Evolutionary conservation across 1,284 basidiomycete species (phyloP).

Genomic region (Microbotryum violaceum): DNA sequence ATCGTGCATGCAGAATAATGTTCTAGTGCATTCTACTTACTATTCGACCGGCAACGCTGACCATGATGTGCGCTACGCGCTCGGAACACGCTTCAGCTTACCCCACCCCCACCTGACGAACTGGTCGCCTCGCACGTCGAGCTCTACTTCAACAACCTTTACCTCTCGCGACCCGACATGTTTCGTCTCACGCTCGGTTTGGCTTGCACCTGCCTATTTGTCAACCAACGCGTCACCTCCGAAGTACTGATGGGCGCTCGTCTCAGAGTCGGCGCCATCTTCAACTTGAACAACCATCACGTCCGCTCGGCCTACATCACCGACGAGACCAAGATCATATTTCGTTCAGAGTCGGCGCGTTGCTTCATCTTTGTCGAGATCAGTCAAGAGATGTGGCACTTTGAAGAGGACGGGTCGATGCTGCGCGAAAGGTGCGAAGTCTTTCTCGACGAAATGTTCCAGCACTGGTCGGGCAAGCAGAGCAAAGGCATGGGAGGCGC

Average conservation of each 20-base stretch:
- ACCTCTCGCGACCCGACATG: slow-evolving; percentile 76
- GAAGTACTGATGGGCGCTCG: slow-evolving; percentile 58
- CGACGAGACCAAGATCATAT: slow-evolving; percentile 76
- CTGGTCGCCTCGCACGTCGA: slow-evolving; percentile 67
- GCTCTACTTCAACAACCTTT: slow-evolving; percentile 68
- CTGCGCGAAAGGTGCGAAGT: slow-evolving; percentile 75
- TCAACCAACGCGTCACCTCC: slow-evolving; percentile 57
- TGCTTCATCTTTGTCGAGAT: slow-evolving; percentile 85
- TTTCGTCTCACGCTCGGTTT: slow-evolving; percentile 73
- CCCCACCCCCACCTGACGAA: slow-evolving; percentile 15
- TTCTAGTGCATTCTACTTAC: too few relatives aligned
- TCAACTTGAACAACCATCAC: slow-evolving; percentile 50
- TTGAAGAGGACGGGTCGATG: slow-evolving; percentile 75
- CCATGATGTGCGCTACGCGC: too few relatives aligned
- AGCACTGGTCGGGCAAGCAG: slow-evolving; percentile 20
- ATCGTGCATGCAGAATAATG: too few relatives aligned
- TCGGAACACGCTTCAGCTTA: slow-evolving; percentile 7
- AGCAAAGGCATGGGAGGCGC: slow-evolving; percentile 12
- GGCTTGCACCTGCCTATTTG: slow-evolving; percentile 46
- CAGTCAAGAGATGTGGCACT: slow-evolving; percentile 88
- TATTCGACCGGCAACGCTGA: too few relatives aligned
- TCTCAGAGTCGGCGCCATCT: slow-evolving; percentile 71
- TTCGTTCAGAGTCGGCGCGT: slow-evolving; percentile 83
- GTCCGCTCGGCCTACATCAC: slow-evolving; percentile 64
- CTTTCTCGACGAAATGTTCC: slow-evolving; percentile 53